A percentile compares a stretch with the other conserved stretches of the same genome.
Evolutionary conservation across 805 yeast genomes (phyloP).

Genomic region (Kluyveromyces dobzhanskii): DNA sequence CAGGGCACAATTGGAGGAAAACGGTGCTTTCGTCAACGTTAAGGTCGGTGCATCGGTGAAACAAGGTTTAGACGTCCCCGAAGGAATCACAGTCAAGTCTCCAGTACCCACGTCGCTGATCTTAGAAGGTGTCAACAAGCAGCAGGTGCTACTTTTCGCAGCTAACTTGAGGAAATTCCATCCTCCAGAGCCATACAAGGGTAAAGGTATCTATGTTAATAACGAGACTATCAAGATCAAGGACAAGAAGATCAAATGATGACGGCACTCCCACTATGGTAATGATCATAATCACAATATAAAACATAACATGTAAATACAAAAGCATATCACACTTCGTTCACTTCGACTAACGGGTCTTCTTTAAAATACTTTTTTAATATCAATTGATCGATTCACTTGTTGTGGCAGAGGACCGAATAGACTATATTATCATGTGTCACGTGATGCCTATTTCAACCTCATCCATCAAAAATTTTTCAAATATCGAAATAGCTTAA

Average conservation of each 20-base stretch:
- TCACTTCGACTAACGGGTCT: too few relatives aligned
- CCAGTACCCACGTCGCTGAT: slow-evolving; percentile 84
- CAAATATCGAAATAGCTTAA: not conserved
- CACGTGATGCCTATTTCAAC: not conserved
- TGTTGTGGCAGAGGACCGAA: too few relatives aligned
- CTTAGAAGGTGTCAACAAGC: slow-evolving; percentile 82
- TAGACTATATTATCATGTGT: not conserved
- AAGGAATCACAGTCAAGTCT: slow-evolving; percentile 59
- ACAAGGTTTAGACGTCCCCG: slow-evolving; percentile 71
- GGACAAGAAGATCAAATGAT: slow-evolving; percentile 83
- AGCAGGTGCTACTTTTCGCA: slow-evolving; percentile 80
- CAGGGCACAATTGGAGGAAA: slow-evolving; percentile 70
- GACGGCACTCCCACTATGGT: not conserved
- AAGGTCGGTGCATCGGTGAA: slow-evolving; percentile 84
- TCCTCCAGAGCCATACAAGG: slow-evolving; percentile 98
- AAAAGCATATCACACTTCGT: too few relatives aligned
- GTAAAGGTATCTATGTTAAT: slow-evolving; percentile 91
- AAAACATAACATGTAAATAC: slow-evolving; percentile 1
- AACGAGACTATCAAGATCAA: slow-evolving; percentile 86
- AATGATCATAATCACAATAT: too few relatives aligned
- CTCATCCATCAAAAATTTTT: not conserved
- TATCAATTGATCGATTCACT: too few relatives aligned
- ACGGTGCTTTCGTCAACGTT: slow-evolving; percentile 52
- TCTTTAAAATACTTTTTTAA: too few relatives aligned
- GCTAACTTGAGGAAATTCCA: slow-evolving; percentile 77